Conservation (phyloP, 139 green algal genomes). For the Closterium sp. region DNA sequence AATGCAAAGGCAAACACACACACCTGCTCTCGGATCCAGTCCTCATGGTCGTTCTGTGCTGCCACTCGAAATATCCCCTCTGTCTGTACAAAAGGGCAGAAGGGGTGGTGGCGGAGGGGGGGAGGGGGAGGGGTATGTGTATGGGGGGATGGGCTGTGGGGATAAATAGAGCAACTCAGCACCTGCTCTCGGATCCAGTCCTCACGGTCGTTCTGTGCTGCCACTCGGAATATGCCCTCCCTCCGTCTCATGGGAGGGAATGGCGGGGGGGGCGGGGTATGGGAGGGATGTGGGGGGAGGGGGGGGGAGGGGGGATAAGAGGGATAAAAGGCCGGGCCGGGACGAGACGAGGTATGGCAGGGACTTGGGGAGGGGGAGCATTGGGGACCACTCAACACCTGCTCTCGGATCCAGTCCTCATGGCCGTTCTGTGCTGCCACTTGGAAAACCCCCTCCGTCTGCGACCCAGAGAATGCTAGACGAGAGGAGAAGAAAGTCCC, state of each 20-base stretch:
- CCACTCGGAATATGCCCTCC: slow-evolving; percentile 41
- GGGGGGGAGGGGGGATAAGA: too few relatives aligned
- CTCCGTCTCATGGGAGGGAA: not conserved
- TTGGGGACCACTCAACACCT: too few relatives aligned
- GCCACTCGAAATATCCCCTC: slow-evolving; percentile 43
- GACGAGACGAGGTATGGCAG: too few relatives aligned
- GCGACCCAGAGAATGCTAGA: too few relatives aligned
- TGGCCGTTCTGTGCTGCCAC: slow-evolving; percentile 32
- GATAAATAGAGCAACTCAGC: too few relatives aligned
- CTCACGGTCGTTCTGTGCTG: slow-evolving; percentile 34
- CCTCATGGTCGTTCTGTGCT: slow-evolving; percentile 36
- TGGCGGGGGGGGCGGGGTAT: too few relatives aligned
- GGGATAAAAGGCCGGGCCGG: too few relatives aligned
- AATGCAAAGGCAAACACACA: too few relatives aligned
- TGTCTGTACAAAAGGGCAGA: not conserved
- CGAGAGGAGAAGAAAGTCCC: too few relatives aligned
- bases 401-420: slow-evolving; percentile 18
- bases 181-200: slow-evolving; percentile 23
- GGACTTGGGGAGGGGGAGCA: too few relatives aligned
- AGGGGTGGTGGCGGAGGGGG: not conserved
- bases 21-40: slow-evolving; percentile 18
- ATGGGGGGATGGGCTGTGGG: not conserved
- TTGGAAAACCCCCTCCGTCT: slow-evolving; percentile 39
- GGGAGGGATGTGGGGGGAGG: not conserved
- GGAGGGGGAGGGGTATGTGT: too few relatives aligned